Evolutionary conservation across 306 rosid species (phyloP).

Genomic region (Oemleria cerasiformis): DNA sequence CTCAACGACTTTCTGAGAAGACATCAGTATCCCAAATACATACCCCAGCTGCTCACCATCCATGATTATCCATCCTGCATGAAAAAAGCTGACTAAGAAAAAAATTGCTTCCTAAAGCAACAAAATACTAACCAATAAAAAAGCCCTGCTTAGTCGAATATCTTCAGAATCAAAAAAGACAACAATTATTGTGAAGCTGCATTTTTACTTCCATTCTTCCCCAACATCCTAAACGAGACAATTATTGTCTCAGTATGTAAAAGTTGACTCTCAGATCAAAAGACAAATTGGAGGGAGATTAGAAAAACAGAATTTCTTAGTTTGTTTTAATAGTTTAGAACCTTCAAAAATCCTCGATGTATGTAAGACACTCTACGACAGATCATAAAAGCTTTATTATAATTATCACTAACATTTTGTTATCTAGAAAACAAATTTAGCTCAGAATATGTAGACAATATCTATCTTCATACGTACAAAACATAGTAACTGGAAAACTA

Average conservation of each 20-base stretch:
- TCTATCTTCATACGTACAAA: not conserved
- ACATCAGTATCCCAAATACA: slow-evolving; percentile 53
- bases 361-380: not conserved
- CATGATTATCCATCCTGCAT: slow-evolving; percentile 85
- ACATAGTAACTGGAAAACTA: not conserved
- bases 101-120: slow-evolving; percentile 15
- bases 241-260: not conserved
- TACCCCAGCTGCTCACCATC: slow-evolving; percentile 75
- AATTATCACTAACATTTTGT: not conserved
- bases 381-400: not conserved
- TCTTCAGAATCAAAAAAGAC: not conserved
- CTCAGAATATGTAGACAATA: not conserved
- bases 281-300: not conserved
- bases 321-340: not conserved
- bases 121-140: slow-evolving; percentile 2
- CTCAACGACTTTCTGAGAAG: slow-evolving; percentile 39
- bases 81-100: slow-evolving; percentile 19
- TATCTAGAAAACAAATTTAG: not conserved
- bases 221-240: not conserved
- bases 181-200: not conserved
- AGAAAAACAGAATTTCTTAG: not conserved
- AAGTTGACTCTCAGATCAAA: not conserved
- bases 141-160: not conserved
- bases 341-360: not conserved
- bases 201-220: not conserved